Evolutionary conservation across 129 eudicot genomes (phyloP).

Genomic region (Rutidosis leptorrhynchoides): DNA sequence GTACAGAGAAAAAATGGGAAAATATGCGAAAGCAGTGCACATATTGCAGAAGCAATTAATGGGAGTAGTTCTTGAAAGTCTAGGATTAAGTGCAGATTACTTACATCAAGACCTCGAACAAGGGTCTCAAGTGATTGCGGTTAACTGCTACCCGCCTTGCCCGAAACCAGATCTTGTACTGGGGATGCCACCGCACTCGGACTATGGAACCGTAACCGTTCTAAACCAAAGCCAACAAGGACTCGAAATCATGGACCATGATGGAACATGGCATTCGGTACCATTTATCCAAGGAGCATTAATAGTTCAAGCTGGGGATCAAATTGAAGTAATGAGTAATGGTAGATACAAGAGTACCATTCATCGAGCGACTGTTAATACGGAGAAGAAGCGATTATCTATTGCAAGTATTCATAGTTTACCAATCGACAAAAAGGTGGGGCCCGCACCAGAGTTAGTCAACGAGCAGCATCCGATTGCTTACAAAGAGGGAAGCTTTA

Average conservation of each 20-base stretch:
- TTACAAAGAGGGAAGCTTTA: constrained; percentile 59
- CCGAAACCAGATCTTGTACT: constrained; percentile 66
- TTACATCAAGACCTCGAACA: constrained; percentile 45
- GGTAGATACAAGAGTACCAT: constrained; percentile 54
- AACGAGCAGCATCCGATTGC: constrained; percentile 46
- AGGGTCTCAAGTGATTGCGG: constrained; percentile 68
- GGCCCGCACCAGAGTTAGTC: constrained; percentile 55
- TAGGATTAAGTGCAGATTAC: constrained; percentile 49
- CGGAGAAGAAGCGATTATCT: constrained; percentile 43
- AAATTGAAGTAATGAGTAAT: constrained; percentile 64
- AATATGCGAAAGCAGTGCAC: constrained; percentile 49
- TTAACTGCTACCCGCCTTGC: constrained; percentile 67
- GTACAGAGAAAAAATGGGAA: constrained; percentile 61
- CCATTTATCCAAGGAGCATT: constrained; percentile 51
- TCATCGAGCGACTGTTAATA: constrained; percentile 50
- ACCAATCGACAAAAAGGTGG: constrained; percentile 43
- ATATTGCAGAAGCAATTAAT: constrained; percentile 42
- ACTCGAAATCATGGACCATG: constrained; percentile 48
- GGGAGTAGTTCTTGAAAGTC: constrained; percentile 53
- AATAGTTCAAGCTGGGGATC: constrained; percentile 66
- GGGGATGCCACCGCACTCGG: constrained; percentile 74
- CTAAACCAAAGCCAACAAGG: constrained; percentile 54
- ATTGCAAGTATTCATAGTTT: constrained; percentile 72
- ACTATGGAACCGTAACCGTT: constrained; percentile 54
- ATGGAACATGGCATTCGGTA: constrained; percentile 52